A percentile compares a stretch with the other conserved stretches of the same genome.
phyloP scores from a whole-genome alignment of 2,329 filamentous ascomycete genomes.

The Neonectria magnoliae region DNA sequence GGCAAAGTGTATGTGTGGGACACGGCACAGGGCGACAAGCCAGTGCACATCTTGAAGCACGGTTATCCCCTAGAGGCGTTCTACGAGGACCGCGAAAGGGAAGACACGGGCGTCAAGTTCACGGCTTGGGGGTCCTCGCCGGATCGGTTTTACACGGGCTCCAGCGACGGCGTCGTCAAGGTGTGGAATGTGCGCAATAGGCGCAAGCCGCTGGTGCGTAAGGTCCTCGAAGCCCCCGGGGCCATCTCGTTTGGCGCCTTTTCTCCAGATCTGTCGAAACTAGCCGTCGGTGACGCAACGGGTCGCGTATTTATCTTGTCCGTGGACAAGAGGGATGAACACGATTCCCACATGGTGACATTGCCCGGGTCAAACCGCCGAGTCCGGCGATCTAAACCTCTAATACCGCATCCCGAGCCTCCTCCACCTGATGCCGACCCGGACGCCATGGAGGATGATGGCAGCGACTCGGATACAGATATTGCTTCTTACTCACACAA shows the following conservation, averaged over 20 bases:
- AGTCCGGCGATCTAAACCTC: conserved; percentile 57
- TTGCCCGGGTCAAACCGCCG: conserved; percentile 49
- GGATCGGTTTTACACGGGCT: conserved; percentile 70
- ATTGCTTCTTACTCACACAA: conserved; percentile 40
- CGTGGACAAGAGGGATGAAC: conserved; percentile 56
- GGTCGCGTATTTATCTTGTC: conserved; percentile 68
- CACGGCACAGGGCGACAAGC: conserved; percentile 62
- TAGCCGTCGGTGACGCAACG: conserved; percentile 69
- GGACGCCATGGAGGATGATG: conserved; percentile 29
- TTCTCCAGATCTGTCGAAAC: conserved; percentile 63
- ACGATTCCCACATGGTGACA: conserved; percentile 47
- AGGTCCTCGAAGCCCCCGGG: conserved; percentile 63
- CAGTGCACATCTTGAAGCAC: conserved; percentile 66
- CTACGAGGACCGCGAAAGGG: conserved; percentile 58
- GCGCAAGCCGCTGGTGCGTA: conserved; percentile 58
- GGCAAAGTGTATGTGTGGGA: conserved; percentile 73
- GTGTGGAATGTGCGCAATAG: conserved; percentile 68
- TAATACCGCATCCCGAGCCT: conserved; percentile 62
- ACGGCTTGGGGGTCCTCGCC: conserved; percentile 67
- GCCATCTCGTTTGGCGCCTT: conserved; percentile 69
- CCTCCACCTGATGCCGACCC: conserved; percentile 49
- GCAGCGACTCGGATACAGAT: conserved; percentile 20
- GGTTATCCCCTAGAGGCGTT: conserved; percentile 56
- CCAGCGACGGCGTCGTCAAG: conserved; percentile 70
- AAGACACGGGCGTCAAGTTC: conserved; percentile 72